Evolutionary conservation across 768 basidiomycete species (phyloP).

Genomic region (Rhodocollybia butyracea): DNA sequence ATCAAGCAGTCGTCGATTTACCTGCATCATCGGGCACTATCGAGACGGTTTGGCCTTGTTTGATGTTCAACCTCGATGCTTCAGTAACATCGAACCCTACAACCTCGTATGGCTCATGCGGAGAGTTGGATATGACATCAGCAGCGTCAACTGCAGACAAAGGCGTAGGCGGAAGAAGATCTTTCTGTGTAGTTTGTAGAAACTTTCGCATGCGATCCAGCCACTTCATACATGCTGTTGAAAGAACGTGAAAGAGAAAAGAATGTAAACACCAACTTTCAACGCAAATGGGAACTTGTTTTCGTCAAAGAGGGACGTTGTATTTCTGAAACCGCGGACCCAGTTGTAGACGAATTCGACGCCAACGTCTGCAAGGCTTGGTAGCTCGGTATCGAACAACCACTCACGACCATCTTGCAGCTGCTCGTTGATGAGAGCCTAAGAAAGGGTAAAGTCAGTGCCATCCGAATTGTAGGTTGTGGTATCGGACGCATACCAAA

Average conservation of each 20-base stretch:
- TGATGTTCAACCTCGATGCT: conserved; percentile 38
- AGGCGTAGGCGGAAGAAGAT: conserved; percentile 18
- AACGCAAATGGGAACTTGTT: conserved; percentile 35
- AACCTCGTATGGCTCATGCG: conserved; percentile 31
- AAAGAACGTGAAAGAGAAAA: background rate
- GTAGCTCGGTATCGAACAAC: conserved; percentile 51
- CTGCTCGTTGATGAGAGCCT: conserved; percentile 39
- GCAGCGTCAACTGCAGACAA: conserved; percentile 43
- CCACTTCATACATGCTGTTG: conserved; percentile 36
- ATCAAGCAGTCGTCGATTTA: conserved; percentile 12
- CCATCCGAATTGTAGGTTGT: background rate
- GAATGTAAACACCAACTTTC: conserved; percentile 28
- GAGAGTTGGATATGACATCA: conserved; percentile 32
- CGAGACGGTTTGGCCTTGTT: conserved; percentile 32
- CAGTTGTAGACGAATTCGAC: conserved; percentile 48
- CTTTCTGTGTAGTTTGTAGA: conserved; percentile 26
- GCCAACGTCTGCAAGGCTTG: conserved; percentile 51
- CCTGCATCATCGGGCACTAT: conserved; percentile 50
- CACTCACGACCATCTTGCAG: conserved; percentile 53
- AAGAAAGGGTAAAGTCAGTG: background rate
- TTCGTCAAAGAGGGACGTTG: conserved; percentile 34
- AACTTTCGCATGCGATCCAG: conserved; percentile 34
- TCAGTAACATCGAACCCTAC: conserved; percentile 47
- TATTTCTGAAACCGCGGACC: conserved; percentile 33
- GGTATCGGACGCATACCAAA: conserved; percentile 31